Evolutionary conservation across 106 monocot genomes (phyloP).

Genomic region (Dendrobium nobile): DNA sequence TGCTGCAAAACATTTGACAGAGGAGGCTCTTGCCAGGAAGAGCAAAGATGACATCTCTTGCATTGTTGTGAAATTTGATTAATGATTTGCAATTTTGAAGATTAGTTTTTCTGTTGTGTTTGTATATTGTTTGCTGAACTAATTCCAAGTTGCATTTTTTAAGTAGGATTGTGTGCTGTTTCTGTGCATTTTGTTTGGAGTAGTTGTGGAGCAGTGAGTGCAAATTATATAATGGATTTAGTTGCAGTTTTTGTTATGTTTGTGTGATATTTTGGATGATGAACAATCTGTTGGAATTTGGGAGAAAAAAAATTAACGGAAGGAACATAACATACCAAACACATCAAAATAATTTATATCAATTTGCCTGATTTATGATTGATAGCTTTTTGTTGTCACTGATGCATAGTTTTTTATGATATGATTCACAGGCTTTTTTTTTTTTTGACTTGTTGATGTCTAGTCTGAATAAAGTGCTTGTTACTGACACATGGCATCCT

Average conservation of each 20-base stretch:
- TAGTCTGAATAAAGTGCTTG: too few species aligned
- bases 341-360: too few species aligned
- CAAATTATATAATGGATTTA: not conserved
- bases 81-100: not conserved
- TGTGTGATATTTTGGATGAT: not conserved
- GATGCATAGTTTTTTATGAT: too few species aligned
- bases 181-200: not conserved
- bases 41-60: slow-evolving; percentile 76
- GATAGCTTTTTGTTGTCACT: too few species aligned
- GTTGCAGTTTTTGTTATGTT: too few species aligned
- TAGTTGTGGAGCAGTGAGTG: not conserved
- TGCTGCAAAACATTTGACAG: slow-evolving; percentile 36
- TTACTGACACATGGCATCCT: too few species aligned
- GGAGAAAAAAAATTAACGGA: too few species aligned
- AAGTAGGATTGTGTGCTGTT: not conserved
- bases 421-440: too few species aligned
- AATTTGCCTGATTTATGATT: too few species aligned
- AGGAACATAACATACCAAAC: too few species aligned
- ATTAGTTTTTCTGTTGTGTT: not conserved
- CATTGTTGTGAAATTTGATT: slow-evolving; percentile 35
- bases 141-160: not conserved
- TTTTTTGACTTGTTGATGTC: too few species aligned
- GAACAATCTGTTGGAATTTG: not conserved
- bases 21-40: slow-evolving; percentile 35
- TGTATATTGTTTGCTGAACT: slow-evolving; percentile 3